Evolutionary conservation across 2,329 filamentous ascomycete genomes (phyloP), one percentile per base, ranked within the genome.

Genomic region (Lojkania enalia): DNA sequence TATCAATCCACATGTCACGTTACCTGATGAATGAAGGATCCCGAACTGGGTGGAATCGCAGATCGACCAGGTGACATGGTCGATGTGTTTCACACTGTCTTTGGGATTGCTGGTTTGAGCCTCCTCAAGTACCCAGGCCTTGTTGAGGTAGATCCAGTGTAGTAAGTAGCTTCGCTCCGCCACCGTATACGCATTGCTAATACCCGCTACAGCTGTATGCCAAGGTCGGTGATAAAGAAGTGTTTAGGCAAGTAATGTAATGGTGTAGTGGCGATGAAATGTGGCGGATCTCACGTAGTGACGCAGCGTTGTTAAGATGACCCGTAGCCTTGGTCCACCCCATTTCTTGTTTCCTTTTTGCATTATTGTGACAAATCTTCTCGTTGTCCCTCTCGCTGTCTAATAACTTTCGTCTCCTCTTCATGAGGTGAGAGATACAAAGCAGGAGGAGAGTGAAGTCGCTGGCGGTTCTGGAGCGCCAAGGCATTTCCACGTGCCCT

Each of bases 61-160:
- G 94, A 99, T 73, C 78, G 91, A 49, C 92, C 94, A 7, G 91
- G 88, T 19, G 85, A 99, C 63, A 90, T 92, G 86, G 92, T 96
- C 16, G 94, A 99, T 74, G 91, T 99, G 23, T 99, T 95, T 76
- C 94, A 99, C 66, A 97, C 94, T 0, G 76, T 85, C 41, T 99
- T 99, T 68, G 90, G 89, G 18, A 73, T 96, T 52, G 88, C 91
- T 15, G 94, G 94, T 2, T 73, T 99, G 55, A 95, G 90, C 66
- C 78, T 99, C 44, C 74, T 97, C 20, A 84, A 84, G 9, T 88
- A 87, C 61, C 83, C 87, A 5, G 89, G 85, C 1, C 72, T 96
- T 32, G 80, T 86, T 58, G 83, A 86, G 48, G 86, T 99, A 40
- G 88, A 99, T 68, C 88, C 94, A 21, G 82, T 89, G 33, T 99